Evolutionary conservation across 257 asterid genomes (phyloP).

Genomic region (Lavandula angustifolia): DNA sequence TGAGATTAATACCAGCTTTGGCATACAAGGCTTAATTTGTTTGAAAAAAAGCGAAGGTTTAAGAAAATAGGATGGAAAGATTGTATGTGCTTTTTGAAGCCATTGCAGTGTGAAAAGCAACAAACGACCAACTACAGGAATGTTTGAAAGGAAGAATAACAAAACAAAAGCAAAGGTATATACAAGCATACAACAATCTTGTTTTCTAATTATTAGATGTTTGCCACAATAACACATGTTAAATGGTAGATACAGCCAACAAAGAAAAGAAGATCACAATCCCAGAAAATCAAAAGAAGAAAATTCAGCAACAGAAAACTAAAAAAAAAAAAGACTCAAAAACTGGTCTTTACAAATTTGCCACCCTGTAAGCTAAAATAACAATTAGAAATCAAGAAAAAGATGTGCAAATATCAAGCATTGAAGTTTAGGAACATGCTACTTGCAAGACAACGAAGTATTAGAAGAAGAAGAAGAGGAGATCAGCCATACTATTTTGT

Average conservation of each 20-base stretch:
- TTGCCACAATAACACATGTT: too few species aligned
- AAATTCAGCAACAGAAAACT: slow-evolving; percentile 6
- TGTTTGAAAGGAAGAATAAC: too few species aligned
- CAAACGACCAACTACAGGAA: slow-evolving; percentile 17
- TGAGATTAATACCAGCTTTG: slow-evolving; percentile 1
- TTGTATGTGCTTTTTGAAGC: neutral
- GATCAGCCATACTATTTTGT: slow-evolving; percentile 31
- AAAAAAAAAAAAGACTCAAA: too few species aligned
- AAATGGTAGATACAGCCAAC: slow-evolving; percentile 3
- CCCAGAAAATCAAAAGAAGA: too few species aligned
- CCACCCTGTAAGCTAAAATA: too few species aligned
- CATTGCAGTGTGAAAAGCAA: slow-evolving; percentile 8
- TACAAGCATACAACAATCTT: slow-evolving; percentile 5
- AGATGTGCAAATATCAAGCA: slow-evolving; percentile 19
- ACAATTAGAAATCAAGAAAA: slow-evolving; percentile 7
- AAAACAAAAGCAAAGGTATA: too few species aligned
- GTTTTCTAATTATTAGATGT: slow-evolving; percentile 16
- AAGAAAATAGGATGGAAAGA: slow-evolving; percentile 16
- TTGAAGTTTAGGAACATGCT: slow-evolving; percentile 20
- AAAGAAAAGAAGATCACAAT: slow-evolving; percentile 21
- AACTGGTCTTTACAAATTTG: too few species aligned
- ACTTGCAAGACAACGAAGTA: slow-evolving; percentile 38
- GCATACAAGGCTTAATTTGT: slow-evolving; percentile 3
- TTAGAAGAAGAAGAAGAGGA: slow-evolving; percentile 28
- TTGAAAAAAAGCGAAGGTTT: neutral